Conservation (phyloP, 176 grass and related monocot genomes). For the Oryza glaberrima region DNA sequence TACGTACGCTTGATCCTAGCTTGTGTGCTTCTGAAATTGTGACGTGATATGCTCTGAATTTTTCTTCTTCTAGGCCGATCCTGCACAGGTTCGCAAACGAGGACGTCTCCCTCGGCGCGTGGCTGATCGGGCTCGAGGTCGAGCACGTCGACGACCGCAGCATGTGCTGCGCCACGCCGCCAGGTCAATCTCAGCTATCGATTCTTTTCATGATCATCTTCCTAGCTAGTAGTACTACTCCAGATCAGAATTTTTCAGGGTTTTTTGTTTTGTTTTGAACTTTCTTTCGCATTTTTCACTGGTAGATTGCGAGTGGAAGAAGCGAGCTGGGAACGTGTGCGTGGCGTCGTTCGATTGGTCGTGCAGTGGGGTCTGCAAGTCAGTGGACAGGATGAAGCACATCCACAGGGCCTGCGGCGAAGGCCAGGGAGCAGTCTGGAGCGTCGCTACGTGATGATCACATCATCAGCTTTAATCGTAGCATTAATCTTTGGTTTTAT, state of each 20-base stretch:
- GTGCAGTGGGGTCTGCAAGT: constrained; percentile 82
- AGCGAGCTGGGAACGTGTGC: constrained; percentile 72
- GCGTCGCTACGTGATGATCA: constrained; percentile 53
- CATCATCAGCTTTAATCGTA: not conserved
- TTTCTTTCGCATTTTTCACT: not conserved
- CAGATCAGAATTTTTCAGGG: no score
- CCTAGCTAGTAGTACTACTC: no score
- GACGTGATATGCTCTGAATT: not conserved
- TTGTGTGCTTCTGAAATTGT: not conserved
- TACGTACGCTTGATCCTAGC: not conserved
- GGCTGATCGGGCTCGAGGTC: constrained; percentile 84
- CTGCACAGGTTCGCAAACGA: constrained; percentile 86
- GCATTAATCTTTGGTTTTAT: not conserved
- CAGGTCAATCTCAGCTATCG: constrained; percentile 41
- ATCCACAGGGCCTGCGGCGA: constrained; percentile 77
- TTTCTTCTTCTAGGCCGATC: constrained; percentile 62
- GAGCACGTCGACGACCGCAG: constrained; percentile 84
- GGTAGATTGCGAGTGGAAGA: constrained; percentile 88
- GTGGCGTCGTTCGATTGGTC: constrained; percentile 88
- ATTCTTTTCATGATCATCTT: not conserved
- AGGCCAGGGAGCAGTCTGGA: constrained; percentile 66
- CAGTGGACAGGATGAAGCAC: constrained; percentile 74
- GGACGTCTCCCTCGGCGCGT: constrained; percentile 84
- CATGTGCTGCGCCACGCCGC: constrained; percentile 93
- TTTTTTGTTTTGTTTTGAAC: not conserved